Evolutionary conservation across 108 stramenopile genomes (phyloP), one percentile per base, ranked within the genome.

Genomic region (Licmophora abbreviata): DNA sequence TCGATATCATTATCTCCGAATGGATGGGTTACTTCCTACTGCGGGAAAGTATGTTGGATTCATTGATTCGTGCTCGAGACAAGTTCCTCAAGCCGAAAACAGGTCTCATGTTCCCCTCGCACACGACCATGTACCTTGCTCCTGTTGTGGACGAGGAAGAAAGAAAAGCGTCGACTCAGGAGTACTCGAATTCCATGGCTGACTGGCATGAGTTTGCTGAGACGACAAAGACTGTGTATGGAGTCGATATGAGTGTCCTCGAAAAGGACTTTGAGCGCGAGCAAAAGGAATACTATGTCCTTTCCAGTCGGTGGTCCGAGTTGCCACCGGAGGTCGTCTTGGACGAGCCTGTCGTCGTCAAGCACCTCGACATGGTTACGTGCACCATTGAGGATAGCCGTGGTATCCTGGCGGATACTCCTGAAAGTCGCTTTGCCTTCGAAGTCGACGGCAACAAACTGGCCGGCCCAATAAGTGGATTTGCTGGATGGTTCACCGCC

Each of bases 11-110:
- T 31, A 71, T 98, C 21, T 87, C 83, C 20, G 97, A 98, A 79
- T 98, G 97, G 97, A 99, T 99, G 97, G 97, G 97, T 18, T 99
- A 99, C 79, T 95, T 99, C 52, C 70, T 99, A 28, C 66, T 99
- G 27, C 68, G 97, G 20, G 97, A 99, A 61, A 81, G 77, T 43
- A 98, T 98, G 97, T 67, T 98, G 43, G 97, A 98, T 72, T 89
- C 88, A 11, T 50, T 98, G 11, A 72, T 98, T 38, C 79, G 89
- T 12, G 95, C 93, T 6, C 67, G 97, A 25, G 93, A 98, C 66
- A 85, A 79, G 52, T 95, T 86, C 63, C 57, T 95, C 32, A 91
- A 89, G 64, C 71, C 76, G 5, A 63, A 69, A 14, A 95, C 83
- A 10, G 96, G 96, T 24, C 59, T 92, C 33, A 95, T 99, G 95